phyloP scores from a whole-genome alignment of 1,284 basidiomycete genomes.

The Golubevia pallescens region DNA sequence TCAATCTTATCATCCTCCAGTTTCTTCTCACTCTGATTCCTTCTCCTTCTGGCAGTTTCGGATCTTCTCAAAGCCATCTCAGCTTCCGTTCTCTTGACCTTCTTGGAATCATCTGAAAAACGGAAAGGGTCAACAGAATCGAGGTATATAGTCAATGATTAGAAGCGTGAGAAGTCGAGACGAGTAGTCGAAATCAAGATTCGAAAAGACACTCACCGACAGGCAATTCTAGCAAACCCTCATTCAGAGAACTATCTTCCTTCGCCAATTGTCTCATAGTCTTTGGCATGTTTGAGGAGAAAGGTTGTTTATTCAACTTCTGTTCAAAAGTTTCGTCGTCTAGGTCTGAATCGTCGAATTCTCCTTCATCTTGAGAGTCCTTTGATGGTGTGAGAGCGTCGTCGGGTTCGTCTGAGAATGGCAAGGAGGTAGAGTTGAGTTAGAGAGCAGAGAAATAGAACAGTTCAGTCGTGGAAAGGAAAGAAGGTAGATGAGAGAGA shows the following conservation, averaged over 20 bases:
- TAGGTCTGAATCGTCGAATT: conserved; percentile 2
- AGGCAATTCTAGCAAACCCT: conserved; percentile 41
- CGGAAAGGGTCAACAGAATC: too few species aligned
- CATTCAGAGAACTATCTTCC: conserved; percentile 14
- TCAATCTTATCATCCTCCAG: conserved; percentile 85
- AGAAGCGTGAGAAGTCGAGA: too few species aligned
- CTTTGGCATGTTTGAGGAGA: conserved; percentile 28
- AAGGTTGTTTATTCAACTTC: neutral
- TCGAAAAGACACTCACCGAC: conserved; percentile 23
- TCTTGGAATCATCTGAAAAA: too few species aligned
- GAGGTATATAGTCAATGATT: too few species aligned
- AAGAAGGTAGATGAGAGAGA: too few species aligned
- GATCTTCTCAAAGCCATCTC: conserved; percentile 81
- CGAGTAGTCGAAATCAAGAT: too few species aligned
- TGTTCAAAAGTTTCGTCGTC: neutral
- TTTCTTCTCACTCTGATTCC: conserved; percentile 85
- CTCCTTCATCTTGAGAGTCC: neutral
- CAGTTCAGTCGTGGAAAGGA: neutral
- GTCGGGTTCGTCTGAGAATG: too few species aligned
- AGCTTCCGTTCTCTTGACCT: conserved; percentile 79
- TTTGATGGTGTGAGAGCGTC: neutral
- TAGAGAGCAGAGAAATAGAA: neutral
- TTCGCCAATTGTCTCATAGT: conserved; percentile 53
- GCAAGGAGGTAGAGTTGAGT: neutral
- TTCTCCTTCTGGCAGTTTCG: conserved; percentile 83